A percentile compares a stretch with the other conserved stretches of the same genome.
These are phyloP conservation scores for Sextonia rubra DNA, from an alignment of 164 flowering plant genomes.

Conservation along the genomic window DNA sequence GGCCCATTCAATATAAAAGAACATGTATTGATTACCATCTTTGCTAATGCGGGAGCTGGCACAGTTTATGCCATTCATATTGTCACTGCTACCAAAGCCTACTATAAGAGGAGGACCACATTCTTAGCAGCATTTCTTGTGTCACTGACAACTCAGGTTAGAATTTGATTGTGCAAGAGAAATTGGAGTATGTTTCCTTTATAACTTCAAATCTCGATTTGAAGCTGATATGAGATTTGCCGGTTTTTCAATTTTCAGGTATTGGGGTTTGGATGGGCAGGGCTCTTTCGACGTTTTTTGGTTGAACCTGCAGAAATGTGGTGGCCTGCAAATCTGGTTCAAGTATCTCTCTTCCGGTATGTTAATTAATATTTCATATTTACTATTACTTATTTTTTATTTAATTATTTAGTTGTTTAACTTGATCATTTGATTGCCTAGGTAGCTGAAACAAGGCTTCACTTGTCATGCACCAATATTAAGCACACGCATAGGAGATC, in stretches of 20 bases:
- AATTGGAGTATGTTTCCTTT: not conserved
- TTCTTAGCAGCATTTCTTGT: conserved; percentile 67
- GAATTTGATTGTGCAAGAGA: not conserved
- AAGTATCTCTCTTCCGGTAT: conserved; percentile 89
- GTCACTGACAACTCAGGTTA: conserved; percentile 73
- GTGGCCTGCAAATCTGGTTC: conserved; percentile 93
- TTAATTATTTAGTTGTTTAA: no score
- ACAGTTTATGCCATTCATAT: conserved; percentile 81
- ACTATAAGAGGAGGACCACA: conserved; percentile 50
- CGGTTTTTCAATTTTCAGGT: conserved; percentile 35
- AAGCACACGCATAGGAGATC: no score
- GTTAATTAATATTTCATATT: no score
- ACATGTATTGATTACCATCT: conserved; percentile 88
- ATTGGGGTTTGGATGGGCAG: conserved; percentile 94
- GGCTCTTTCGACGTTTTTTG: conserved; percentile 67
- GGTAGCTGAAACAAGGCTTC: no score
- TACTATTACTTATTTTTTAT: no score
- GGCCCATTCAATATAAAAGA: conserved; percentile 94
- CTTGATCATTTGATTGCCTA: no score
- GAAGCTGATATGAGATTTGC: not conserved
- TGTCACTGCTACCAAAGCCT: conserved; percentile 67
- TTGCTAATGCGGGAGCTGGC: conserved; percentile 90
- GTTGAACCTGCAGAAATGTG: conserved; percentile 96
- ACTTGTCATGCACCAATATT: no score
- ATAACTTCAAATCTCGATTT: no score